Conservation (phyloP, 495 filamentous ascomycete genomes). For the Daldinia grandis region DNA sequence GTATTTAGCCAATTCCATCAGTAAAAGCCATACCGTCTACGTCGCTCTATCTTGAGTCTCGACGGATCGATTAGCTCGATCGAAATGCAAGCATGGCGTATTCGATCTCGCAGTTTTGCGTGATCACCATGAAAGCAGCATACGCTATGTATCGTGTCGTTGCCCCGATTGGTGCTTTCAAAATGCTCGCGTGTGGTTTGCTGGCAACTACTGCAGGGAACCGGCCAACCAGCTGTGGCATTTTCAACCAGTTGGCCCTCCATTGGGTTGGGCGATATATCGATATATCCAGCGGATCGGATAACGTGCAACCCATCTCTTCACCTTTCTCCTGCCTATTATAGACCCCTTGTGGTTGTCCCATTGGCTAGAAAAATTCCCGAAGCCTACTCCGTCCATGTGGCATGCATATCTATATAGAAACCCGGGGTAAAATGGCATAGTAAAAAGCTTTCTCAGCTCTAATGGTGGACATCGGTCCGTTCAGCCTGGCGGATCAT, state of each 20-base stretch:
- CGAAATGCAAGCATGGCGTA: slow-evolving; percentile 24
- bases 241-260: slow-evolving; percentile 11
- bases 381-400: slow-evolving; percentile 24
- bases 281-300: slow-evolving; percentile 30
- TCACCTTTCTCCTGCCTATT: slow-evolving; percentile 23
- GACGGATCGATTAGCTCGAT: slow-evolving; percentile 22
- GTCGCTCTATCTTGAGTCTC: background rate
- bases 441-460: slow-evolving; percentile 4
- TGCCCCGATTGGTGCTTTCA: slow-evolving; percentile 23
- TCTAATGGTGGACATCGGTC: slow-evolving; percentile 16
- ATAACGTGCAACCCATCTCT: slow-evolving; percentile 27
- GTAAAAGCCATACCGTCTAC: background rate
- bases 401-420: slow-evolving; percentile 20
- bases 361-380: slow-evolving; percentile 35
- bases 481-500: slow-evolving; percentile 32
- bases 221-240: slow-evolving; percentile 22
- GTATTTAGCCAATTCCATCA: slow-evolving; percentile 34
- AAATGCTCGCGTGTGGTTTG: slow-evolving; percentile 3
- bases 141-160: background rate
- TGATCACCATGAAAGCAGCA: slow-evolving; percentile 16
- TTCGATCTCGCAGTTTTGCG: slow-evolving; percentile 40
- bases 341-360: slow-evolving; percentile 17
- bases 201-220: background rate
- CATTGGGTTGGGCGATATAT: slow-evolving; percentile 39
- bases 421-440: slow-evolving; percentile 36